Evolutionary conservation across 2,329 filamentous ascomycete genomes (phyloP).

Genomic region (Fusarium liriodendri): DNA sequence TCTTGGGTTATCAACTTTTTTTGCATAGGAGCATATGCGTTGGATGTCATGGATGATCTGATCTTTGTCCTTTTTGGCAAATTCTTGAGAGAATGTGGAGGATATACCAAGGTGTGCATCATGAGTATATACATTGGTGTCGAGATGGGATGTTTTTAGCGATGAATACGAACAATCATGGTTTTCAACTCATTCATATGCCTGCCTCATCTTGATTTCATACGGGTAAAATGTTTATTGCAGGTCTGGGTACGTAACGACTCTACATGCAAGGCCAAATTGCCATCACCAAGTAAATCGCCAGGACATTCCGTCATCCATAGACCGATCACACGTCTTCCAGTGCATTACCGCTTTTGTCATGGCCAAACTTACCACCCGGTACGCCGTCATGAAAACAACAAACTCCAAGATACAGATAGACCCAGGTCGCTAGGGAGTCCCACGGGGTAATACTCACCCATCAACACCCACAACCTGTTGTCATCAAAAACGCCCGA

Average conservation of each 20-base stretch:
- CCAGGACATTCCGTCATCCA: not conserved
- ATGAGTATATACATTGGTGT: slow-evolving; percentile 12
- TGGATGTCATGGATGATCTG: not conserved
- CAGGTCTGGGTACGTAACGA: not conserved
- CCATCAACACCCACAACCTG: not conserved
- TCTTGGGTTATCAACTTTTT: slow-evolving; percentile 3
- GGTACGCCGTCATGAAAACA: slow-evolving; percentile 3
- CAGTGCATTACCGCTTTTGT: not conserved
- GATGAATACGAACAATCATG: slow-evolving; percentile 2
- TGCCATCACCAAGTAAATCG: not conserved
- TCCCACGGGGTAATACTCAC: not conserved
- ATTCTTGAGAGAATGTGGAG: slow-evolving; percentile 30
- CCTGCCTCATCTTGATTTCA: not conserved
- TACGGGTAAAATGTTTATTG: not conserved
- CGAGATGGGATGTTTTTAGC: slow-evolving; percentile 4
- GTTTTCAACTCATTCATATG: not conserved
- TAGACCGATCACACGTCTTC: not conserved
- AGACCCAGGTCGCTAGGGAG: not conserved
- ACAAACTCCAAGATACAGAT: not conserved
- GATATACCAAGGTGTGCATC: slow-evolving; percentile 36
- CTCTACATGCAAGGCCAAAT: not conserved
- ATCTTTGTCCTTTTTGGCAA: slow-evolving; percentile 13
- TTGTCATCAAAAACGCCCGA: not conserved
- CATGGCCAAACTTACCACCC: not conserved
- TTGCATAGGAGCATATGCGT: not conserved